Base-by-base conservation (phyloP, 352 stramenopile genomes). In the Phytophthora ohioensis region DNA sequence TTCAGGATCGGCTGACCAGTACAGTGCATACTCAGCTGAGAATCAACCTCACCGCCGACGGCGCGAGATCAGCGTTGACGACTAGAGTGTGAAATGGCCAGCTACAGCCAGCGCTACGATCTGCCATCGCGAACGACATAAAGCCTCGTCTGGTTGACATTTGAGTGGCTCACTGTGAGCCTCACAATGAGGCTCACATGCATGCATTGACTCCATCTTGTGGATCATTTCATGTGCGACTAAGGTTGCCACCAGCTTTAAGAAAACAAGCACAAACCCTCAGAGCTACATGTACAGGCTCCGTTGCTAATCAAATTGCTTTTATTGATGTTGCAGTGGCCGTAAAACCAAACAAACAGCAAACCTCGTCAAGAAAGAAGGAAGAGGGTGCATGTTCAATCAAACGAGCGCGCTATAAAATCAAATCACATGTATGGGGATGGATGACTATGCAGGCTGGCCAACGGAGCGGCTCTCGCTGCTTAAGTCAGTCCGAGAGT, bases 381-480 rank as follows among this genome's bases (percentile, higher is more conserved):
- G 30, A 67, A 63, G 27, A 31, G 5, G 35, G 46, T 70, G 65
- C 51, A 55, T 68, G 60, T 78, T 78, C n/a, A 68, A 65, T 66
- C 53, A 69, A 74, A 71, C 60, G 57, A 56, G 60, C 47, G 54
- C 60, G 62, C 62, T 67, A 75, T 75, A 74, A 75, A 78, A 75
- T 75, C 71, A 75, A 75, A 71, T 71, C 71, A 75, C 60, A 75
- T 75, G 71, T 78, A 78, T 73, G 21, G 69, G 67, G 63, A 57
- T 62, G 64, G 52, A 73, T 75, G 67, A 79, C 57, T 72, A 68
- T 73, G 67, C 67, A 76, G 57, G 57, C 52, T 31, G 36, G 38
- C 34, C 38, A 41, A 57, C 67, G n/a, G 41, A 47, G 36, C 43
- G 55, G 31, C 31, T 57, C 51, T 62, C 30, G 55, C 66, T 71